Evolutionary conservation across 1,284 basidiomycete genomes (phyloP), one percentile per base, ranked within the genome.

Genomic region (Sparassis latifolia): DNA sequence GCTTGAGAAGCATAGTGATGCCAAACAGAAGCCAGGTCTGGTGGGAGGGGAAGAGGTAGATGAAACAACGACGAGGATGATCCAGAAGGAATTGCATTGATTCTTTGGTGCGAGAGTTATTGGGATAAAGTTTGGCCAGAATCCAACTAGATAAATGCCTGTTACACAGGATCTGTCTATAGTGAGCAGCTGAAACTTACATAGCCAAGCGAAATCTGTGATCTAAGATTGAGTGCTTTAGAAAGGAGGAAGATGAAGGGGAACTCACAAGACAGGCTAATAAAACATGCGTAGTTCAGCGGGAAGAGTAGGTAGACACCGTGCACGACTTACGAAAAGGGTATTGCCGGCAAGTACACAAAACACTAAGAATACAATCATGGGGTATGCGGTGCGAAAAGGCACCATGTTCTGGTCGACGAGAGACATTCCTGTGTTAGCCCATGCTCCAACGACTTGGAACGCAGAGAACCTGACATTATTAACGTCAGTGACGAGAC

Each of bases 61-160:
- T 85, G 62, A 91, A 97, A 71, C 94, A 92, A 58, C 95, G 79
- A 31, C 95, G 81, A 4, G 95, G 95, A 63, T 97, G 95, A 63
- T 97, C 93, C 9, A 98, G 78, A 5, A 98, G 75, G 66, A 98
- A 98, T 50, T 85, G 83, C 2, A 96, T 73, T 0, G 92, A 89
- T 66, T 95, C 91, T 49, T 82, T 76, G 1, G 78, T 65, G 2
- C 82, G 77, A 10, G 87, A 89, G 0, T 63, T 60, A 2, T 65
- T 63, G 1, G 82, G 80, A 10, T 84, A 77, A n/a, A 78, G 50
- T 61, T 86, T 86, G 33, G 82, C 80, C 39, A 89, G 64, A 12
- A 67, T 60, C 92, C 92, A 97, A 55, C 89, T 92, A 38, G 29
- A 20, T 29, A 5, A 42, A 28, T 20, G 20, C 20, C 20, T 20